Evolutionary conservation across 2,329 filamentous ascomycete genomes (phyloP), one percentile per base, ranked within the genome.

Genomic region (Ophiocordyceps camponoti-floridani): DNA sequence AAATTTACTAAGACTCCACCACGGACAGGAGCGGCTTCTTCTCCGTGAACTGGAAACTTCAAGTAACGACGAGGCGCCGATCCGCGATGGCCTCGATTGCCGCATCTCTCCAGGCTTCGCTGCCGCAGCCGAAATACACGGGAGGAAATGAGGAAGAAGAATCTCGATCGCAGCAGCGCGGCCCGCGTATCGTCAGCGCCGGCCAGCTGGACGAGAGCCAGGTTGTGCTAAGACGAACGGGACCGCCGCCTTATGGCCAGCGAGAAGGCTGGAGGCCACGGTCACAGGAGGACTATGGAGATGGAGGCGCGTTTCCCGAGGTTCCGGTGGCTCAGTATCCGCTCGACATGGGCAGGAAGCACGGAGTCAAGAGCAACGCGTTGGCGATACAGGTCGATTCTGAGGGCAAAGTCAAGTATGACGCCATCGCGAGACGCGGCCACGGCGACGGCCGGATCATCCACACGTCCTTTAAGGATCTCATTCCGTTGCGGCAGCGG

Each of bases 291-390:
- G 91, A 98, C 62, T 98, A 88, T 65, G 88, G 85, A 54, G 88
- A 96, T 69, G 91, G 91, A 50, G 91, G 91, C 54, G 87, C 89
- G 44, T 98, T 95, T 58, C 91, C 91, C 35, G 89, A 96, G 64
- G 80, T 95, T 27, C 80, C 84, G 13, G 79, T 96, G 44, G 91
- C 89, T 40, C 91, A 98, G 58, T 98, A 96, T 58, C 91, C 91
- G 11, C 75, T 94, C 43, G 85, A 94, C 47, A 95, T 96, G 86
- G 89, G 89, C 47, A 78, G 81, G 55, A 93, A 94, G 63, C 72
- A 73, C 33, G 67, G 76, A 9, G 72, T 69, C 30, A 76, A 72
- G 42, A 91, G 80, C 52, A 96, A 94, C 64, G 88, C 91, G 45
- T 73, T 98, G 42, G 82, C 87, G n/a, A 73, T 96, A 30, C 84